Base-by-base conservation (phyloP, 2,329 filamentous ascomycete species). In the Fusarium sp. region DNA sequence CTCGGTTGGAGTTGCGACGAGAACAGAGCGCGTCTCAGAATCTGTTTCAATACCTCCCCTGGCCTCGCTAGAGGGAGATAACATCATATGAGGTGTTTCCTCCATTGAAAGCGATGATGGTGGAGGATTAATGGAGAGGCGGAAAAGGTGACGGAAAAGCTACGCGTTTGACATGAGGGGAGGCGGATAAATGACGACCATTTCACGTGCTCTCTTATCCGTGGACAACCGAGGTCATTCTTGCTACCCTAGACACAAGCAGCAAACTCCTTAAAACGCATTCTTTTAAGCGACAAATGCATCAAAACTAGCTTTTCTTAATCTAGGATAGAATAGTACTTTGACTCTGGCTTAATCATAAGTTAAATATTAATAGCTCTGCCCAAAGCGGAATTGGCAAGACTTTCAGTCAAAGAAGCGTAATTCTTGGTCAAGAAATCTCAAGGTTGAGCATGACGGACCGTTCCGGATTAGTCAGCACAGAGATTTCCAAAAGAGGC, bases 131-230 rank as follows among this genome's bases (percentile, higher is more conserved):
- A 58, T 39, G 56, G 24, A 58, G 35, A 39, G 56, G 35, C 56
- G 56, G 56, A 58, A 39, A 58, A 58, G 35, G 20, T n/a, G 56
- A 39, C 56, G 56, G 56, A 58, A 58, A 58, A 58, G 22, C 56
- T 33, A 18, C 35, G 27, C 13, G 29, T n/a, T n/a, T 27, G 22
- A 58, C 16, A 24, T 18, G 11, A 41, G 22, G 35, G 54, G 33
- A 35, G 14, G 35, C 56, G 56, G 56, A 58, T 58, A 58, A 58
- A 37, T 35, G 20, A 58, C 14, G 16, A 7, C 9, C 6, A 3
- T 29, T 24, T 52, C 48, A 52, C 48, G 48, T 52, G 48, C 10
- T 52, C 48, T 29, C 48, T 52, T 52, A 52, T 52, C 48, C 48
- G 48, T 10, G 9, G 8, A 10, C 14, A 27, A 4, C 48, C 48